phyloP scores from a whole-genome alignment of 805 yeast species.

The Starmerella tilneyi region DNA sequence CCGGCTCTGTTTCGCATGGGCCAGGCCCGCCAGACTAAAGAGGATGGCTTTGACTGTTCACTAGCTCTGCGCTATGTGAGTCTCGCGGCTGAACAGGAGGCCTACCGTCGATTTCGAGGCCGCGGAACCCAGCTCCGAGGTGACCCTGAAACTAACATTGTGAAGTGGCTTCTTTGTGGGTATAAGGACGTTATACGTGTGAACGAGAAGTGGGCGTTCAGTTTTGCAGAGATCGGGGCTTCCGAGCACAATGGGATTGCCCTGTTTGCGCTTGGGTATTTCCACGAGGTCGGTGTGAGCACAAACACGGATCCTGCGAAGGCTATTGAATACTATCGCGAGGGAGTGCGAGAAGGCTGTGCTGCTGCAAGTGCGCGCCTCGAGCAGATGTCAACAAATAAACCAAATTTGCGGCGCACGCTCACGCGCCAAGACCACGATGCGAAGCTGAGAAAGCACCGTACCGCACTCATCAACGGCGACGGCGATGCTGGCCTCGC shows the following conservation, averaged over 20 bases:
- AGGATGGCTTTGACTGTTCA: conserved; percentile 29
- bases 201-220: conserved; percentile 54
- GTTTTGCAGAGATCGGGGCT: conserved; percentile 58
- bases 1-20: conserved; percentile 34
- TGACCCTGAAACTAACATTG: conserved; percentile 33
- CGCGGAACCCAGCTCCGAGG: conserved; percentile 25
- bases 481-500: conserved; percentile 13
- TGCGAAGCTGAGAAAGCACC: conserved; percentile 15
- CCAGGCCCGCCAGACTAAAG: conserved; percentile 30
- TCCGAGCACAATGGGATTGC: conserved; percentile 52
- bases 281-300: conserved; percentile 57
- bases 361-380: conserved; percentile 30
- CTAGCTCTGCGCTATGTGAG: conserved; percentile 31
- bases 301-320: conserved; percentile 36
- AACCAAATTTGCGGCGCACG: conserved; percentile 17
- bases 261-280: conserved; percentile 59
- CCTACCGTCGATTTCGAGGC: conserved; percentile 23
- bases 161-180: conserved; percentile 63
- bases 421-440: conserved; percentile 23
- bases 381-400: conserved; percentile 15
- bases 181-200: conserved; percentile 43
- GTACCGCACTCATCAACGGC: conserved; percentile 15
- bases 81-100: conserved; percentile 31
- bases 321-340: conserved; percentile 43
- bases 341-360: conserved; percentile 45